Percentiles rank a stretch among this genome's conserved stretches.
Evolutionary conservation across 139 green algal genomes (phyloP).

Genomic region (Haematococcus lacustris): DNA sequence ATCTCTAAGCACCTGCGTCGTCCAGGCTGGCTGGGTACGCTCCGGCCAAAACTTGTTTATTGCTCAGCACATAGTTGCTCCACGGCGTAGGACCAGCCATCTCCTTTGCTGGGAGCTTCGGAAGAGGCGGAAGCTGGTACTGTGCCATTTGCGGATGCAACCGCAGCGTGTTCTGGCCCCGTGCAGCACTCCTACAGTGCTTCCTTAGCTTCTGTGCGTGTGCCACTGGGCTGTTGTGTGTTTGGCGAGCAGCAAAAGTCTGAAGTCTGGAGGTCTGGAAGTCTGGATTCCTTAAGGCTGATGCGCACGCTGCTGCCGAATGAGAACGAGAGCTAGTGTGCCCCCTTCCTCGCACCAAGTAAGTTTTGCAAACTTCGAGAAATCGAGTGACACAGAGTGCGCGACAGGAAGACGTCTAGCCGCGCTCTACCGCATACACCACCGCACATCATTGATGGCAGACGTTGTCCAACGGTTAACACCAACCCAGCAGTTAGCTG

Average conservation of each 20-base stretch:
- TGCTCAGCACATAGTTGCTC: slow-evolving; percentile 47
- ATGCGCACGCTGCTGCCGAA: neutral
- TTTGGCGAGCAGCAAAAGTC: neutral
- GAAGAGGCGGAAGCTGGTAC: neutral
- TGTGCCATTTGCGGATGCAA: neutral
- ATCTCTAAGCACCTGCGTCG: slow-evolving; percentile 28
- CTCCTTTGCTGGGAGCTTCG: neutral
- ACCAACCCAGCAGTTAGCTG: too few relatives aligned
- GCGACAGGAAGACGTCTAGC: too few relatives aligned
- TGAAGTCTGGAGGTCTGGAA: neutral
- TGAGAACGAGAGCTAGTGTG: too few relatives aligned
- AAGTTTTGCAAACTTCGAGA: too few relatives aligned
- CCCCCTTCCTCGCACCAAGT: too few relatives aligned
- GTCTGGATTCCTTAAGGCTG: neutral
- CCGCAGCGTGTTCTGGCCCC: neutral
- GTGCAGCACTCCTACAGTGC: neutral
- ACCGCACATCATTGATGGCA: too few relatives aligned
- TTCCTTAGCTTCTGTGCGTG: neutral
- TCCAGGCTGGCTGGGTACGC: slow-evolving; percentile 61
- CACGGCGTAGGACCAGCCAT: slow-evolving; percentile 33
- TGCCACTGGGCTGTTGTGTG: neutral
- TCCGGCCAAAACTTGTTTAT: slow-evolving; percentile 37
- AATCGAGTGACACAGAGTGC: too few relatives aligned
- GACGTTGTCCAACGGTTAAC: too few relatives aligned
- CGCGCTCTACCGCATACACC: too few relatives aligned